These are phyloP conservation scores for Jamesozyma rosinii DNA, from an alignment of 805 yeast species.

Conservation along the genomic window DNA sequence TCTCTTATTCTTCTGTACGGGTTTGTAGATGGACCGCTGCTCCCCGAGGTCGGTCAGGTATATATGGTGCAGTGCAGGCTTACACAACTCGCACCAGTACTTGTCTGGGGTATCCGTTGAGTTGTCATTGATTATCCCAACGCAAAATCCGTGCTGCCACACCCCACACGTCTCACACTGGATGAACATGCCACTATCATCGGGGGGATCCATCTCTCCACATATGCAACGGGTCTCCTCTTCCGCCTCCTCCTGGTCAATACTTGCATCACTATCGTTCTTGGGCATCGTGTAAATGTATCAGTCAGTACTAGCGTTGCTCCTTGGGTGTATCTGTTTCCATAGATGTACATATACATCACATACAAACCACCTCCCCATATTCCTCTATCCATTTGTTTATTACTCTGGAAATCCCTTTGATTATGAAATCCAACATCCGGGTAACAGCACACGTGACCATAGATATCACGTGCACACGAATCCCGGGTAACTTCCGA, in stretches of 20 bases:
- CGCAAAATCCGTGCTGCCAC: slow-evolving; percentile 98
- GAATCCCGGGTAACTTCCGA: too few species aligned
- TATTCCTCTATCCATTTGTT: too few species aligned
- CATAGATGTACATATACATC: too few species aligned
- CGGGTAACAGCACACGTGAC: too few species aligned
- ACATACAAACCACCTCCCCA: too few species aligned
- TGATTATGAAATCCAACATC: too few species aligned
- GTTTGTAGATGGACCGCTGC: slow-evolving; percentile 30
- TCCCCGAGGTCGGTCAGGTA: slow-evolving; percentile 22
- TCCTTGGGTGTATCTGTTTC: too few species aligned
- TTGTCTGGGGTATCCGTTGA: slow-evolving; percentile 80
- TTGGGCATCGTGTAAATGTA: background rate
- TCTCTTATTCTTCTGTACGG: slow-evolving; percentile 32
- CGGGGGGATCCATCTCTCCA: slow-evolving; percentile 37
- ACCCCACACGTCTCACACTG: slow-evolving; percentile 87
- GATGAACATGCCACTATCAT: slow-evolving; percentile 55
- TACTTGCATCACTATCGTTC: too few species aligned
- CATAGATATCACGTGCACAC: too few species aligned
- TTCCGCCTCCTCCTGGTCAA: slow-evolving; percentile 33
- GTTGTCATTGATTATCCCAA: slow-evolving; percentile 61
- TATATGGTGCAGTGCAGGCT: slow-evolving; percentile 64
- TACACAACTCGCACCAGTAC: slow-evolving; percentile 89
- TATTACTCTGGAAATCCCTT: too few species aligned
- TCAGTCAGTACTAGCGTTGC: background rate
- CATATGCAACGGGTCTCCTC: slow-evolving; percentile 41